These are phyloP conservation scores for Kodamaea restingae DNA, from an alignment of 805 yeast species.

Conservation along the genomic window DNA sequence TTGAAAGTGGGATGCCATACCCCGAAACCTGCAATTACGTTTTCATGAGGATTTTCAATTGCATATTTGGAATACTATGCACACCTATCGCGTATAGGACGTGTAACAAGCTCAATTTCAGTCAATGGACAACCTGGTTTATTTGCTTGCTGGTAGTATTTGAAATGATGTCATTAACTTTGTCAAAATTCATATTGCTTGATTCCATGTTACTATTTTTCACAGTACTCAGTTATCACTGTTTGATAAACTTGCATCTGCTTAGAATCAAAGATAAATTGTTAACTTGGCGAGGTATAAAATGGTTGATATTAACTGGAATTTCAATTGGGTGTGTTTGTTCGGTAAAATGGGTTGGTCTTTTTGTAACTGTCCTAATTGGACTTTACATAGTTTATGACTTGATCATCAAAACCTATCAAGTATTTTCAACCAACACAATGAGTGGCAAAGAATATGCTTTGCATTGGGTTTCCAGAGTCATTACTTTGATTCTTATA, in stretches of 20 bases:
- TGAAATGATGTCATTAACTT: conserved; percentile 65
- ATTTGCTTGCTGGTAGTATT: conserved; percentile 59
- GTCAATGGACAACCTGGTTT: conserved; percentile 47
- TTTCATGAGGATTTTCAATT: conserved; percentile 70
- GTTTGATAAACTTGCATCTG: conserved; percentile 45
- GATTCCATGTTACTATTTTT: conserved; percentile 76
- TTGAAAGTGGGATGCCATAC: conserved; percentile 60
- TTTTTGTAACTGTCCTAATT: conserved; percentile 58
- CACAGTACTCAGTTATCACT: conserved; percentile 47
- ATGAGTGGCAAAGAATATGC: conserved; percentile 31
- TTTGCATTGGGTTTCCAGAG: conserved; percentile 71
- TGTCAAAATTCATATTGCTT: conserved; percentile 69
- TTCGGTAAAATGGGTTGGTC: conserved; percentile 83
- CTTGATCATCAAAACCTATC: conserved; percentile 43
- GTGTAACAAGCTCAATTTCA: conserved; percentile 30
- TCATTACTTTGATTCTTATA: conserved; percentile 59
- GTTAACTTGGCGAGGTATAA: conserved; percentile 39
- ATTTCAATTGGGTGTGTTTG: conserved; percentile 76
- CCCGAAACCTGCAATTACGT: conserved; percentile 60
- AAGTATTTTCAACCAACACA: conserved; percentile 17
- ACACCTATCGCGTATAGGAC: conserved; percentile 62
- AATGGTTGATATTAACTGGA: conserved; percentile 62
- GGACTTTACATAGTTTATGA: conserved; percentile 59
- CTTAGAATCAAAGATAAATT: conserved; percentile 36
- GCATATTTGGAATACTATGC: conserved; percentile 60